Evolutionary conservation across 352 stramenopile genomes (phyloP).

Genomic region (Pythium dissimile): DNA sequence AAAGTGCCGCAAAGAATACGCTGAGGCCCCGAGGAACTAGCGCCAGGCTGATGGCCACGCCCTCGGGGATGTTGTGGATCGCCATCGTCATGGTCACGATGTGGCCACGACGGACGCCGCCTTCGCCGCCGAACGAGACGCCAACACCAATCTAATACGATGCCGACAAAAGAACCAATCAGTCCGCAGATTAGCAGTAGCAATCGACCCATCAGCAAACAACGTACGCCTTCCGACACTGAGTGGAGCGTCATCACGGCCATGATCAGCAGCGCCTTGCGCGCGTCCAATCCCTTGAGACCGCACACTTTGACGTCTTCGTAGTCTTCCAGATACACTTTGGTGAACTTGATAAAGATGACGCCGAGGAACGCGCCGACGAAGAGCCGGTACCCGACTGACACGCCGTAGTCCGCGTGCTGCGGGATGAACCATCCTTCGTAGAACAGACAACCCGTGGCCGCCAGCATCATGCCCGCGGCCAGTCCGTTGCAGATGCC

Average conservation of each 20-base stretch:
- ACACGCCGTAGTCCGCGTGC: conserved; percentile 62
- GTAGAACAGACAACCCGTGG: conserved; percentile 92
- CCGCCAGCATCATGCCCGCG: conserved; percentile 98
- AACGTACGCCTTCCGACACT: conserved; percentile 94
- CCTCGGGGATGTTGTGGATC: conserved; percentile 98
- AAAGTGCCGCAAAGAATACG: conserved; percentile 81
- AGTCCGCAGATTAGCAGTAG: neutral
- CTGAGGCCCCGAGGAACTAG: conserved; percentile 92
- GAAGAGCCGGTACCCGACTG: conserved; percentile 73
- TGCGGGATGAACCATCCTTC: conserved; percentile 89
- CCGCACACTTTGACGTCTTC: conserved; percentile 92
- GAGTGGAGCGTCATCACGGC: conserved; percentile 99
- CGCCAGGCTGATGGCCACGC: conserved; percentile 94
- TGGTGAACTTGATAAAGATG: conserved; percentile 96
- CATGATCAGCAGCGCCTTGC: conserved; percentile 96
- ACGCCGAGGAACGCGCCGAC: conserved; percentile 91
- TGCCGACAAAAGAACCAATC: neutral
- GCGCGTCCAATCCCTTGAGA: conserved; percentile 78
- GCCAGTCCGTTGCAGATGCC: conserved; percentile 94
- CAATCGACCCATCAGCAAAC: neutral
- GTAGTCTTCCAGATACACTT: conserved; percentile 93
- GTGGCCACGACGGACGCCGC: conserved; percentile 91
- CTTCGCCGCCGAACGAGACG: conserved; percentile 95
- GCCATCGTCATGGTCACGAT: conserved; percentile 97
- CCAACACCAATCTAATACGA: conserved; percentile 88